Base-by-base conservation (phyloP, 139 green algal genomes). In the Chlamydomonas eustigma region DNA sequence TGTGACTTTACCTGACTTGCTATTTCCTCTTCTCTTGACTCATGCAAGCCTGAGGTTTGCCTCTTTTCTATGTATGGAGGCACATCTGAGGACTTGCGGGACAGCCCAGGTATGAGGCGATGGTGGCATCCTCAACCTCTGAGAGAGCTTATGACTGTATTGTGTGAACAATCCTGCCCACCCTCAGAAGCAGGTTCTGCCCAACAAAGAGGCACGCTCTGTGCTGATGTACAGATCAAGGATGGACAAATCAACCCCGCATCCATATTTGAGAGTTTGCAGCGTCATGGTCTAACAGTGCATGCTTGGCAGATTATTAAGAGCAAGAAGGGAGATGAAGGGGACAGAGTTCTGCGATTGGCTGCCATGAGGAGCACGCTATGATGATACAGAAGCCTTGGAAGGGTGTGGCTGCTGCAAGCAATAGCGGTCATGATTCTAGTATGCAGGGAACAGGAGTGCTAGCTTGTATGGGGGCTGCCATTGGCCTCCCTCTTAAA, bases 261-360 rank as follows among this genome's bases (percentile, higher is more conserved):
- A 4, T 44, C 71, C 4, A 67, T 76, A 32, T 38, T 76, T 33
- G 58, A 76, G 32, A 64, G 38, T 50, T 36, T 76, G 36, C 30
- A 38, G 25, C 37, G 38, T 2, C 33, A 28, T 3, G 71, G 71
- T 18, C 4, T 76, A 32, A 66, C 39, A 22, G 71, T 76, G 37
- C 39, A 50, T 3, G 65, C 65, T 32, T 72, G 65, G 67, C 67
- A 74, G 67, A 28, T 52, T 36, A 4, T 74, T 12, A 4, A 68
- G 6, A 5, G 4, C 6, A 28, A 6, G n/a, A 35, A 37, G 52
- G 22, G 12, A 4, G 4, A 28, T 25, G 4, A 68, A 28, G 52
- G 52, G 12, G n/a, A n/a, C n/a, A 25, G 12, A 25, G 22, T 68
- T 25, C 34, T 68, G 52, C 52, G 52, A 25, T 31, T 68, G 52